A percentile compares a stretch with the other conserved stretches of the same genome.
Evolutionary conservation across 768 basidiomycete species (phyloP).

Genomic region (Tricholomella constricta): DNA sequence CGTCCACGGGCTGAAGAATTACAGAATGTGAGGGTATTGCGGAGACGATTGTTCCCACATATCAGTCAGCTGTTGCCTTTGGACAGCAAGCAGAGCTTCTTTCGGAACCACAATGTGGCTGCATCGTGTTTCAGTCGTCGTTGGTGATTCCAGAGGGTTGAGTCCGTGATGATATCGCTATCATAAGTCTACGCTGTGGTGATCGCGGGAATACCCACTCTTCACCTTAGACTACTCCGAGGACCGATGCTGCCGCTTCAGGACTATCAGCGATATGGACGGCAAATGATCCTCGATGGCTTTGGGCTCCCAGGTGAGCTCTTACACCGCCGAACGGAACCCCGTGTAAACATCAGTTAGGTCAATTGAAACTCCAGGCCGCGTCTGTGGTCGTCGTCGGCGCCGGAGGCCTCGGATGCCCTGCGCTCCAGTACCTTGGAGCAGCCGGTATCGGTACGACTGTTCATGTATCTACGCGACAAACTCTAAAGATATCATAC

Average conservation of each 20-base stretch:
- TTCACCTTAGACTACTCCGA: neutral
- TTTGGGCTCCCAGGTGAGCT: constrained; percentile 79
- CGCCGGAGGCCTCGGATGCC: constrained; percentile 95
- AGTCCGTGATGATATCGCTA: too few species aligned
- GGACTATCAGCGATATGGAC: constrained; percentile 90
- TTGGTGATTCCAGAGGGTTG: too few species aligned
- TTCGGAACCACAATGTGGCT: neutral
- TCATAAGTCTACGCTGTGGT: too few species aligned
- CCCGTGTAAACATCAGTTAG: constrained; percentile 63
- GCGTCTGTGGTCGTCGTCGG: constrained; percentile 87
- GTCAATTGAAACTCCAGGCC: constrained; percentile 77
- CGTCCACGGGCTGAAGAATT: neutral
- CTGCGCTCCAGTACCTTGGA: constrained; percentile 91
- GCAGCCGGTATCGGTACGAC: constrained; percentile 87
- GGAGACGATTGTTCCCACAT: neutral
- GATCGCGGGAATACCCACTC: too few species aligned
- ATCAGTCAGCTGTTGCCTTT: neutral
- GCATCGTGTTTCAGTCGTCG: too few species aligned
- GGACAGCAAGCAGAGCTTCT: neutral
- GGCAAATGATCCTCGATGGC: constrained; percentile 93
- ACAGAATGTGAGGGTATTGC: neutral
- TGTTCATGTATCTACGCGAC: neutral
- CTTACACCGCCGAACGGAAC: neutral
- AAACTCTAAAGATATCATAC: neutral
- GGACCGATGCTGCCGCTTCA: constrained; percentile 47